A percentile compares a stretch with the other conserved stretches of the same genome.
Evolutionary conservation across 305 asterid species (phyloP).

Genomic region (Solanum hybrid): DNA sequence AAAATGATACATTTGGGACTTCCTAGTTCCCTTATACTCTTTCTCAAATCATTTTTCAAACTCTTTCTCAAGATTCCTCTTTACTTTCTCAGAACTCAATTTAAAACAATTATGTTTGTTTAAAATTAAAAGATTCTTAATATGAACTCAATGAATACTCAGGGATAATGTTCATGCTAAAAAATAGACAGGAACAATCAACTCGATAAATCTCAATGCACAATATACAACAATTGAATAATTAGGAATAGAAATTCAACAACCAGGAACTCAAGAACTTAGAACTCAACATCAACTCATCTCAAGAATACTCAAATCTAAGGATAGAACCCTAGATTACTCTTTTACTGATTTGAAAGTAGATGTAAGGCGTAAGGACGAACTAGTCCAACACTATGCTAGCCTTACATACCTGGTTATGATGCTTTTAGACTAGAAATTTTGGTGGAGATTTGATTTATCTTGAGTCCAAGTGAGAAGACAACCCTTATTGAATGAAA

Average conservation of each 20-base stretch:
- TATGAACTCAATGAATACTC: neutral
- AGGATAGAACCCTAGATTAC: neutral
- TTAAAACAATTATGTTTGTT: too few relatives aligned
- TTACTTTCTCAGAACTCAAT: neutral
- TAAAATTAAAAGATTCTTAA: too few relatives aligned
- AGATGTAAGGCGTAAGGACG: too few relatives aligned
- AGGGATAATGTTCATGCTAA: neutral
- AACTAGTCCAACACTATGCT: neutral
- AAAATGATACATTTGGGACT: neutral
- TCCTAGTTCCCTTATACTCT: neutral
- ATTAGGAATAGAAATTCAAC: neutral
- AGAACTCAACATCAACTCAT: neutral
- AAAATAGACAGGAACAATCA: neutral
- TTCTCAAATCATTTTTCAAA: too few relatives aligned
- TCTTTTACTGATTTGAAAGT: too few relatives aligned
- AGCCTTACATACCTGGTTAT: too few relatives aligned
- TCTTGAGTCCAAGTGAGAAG: neutral
- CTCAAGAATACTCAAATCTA: neutral
- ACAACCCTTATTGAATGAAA: neutral
- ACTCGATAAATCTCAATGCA: neutral
- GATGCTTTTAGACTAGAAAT: neutral
- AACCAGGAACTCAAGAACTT: neutral
- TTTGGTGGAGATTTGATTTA: neutral
- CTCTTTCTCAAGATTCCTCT: neutral
- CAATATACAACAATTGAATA: too few relatives aligned